Percentiles rank a stretch among this genome's conserved stretches.
phyloP scores from a whole-genome alignment of 441 rosid genomes.

The Pelargonium myrrhifolium region DNA sequence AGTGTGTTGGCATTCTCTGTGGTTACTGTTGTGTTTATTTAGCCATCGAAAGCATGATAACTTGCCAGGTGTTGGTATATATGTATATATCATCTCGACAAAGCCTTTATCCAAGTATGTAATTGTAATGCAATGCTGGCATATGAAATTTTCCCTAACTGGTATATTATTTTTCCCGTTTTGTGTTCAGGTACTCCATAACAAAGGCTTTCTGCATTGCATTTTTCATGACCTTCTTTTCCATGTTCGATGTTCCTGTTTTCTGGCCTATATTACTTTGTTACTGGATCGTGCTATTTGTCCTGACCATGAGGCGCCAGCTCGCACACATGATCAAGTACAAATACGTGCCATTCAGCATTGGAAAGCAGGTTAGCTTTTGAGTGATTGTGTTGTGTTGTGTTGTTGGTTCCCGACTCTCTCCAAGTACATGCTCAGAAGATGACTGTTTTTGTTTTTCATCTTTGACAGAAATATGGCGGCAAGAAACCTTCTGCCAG shows the following conservation, averaged over 20 bases:
- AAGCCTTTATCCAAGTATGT: background rate
- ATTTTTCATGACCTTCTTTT: conserved; percentile 79
- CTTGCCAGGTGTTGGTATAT: conserved; percentile 13
- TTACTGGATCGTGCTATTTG: conserved; percentile 84
- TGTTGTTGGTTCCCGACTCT: background rate
- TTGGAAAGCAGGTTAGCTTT: conserved; percentile 78
- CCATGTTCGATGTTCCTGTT: conserved; percentile 79
- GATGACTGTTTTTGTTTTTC: background rate
- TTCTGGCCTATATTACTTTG: conserved; percentile 94
- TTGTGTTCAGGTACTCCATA: conserved; percentile 73
- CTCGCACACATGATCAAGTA: conserved; percentile 93
- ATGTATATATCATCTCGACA: background rate
- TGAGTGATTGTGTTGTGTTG: too few relatives aligned
- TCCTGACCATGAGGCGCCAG: conserved; percentile 88
- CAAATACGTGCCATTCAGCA: conserved; percentile 78
- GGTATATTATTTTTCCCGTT: conserved; percentile 13
- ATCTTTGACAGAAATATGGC: conserved; percentile 47
- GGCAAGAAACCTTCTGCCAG: conserved; percentile 51
- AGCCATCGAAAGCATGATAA: background rate
- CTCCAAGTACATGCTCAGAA: background rate
- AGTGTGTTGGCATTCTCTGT: background rate
- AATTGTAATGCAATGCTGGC: background rate
- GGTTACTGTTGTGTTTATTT: conserved; percentile 1
- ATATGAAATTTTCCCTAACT: background rate
- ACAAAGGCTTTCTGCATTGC: conserved; percentile 78